Conservation (phyloP, 1,139 yeast genomes). For the Candida sp. region DNA sequence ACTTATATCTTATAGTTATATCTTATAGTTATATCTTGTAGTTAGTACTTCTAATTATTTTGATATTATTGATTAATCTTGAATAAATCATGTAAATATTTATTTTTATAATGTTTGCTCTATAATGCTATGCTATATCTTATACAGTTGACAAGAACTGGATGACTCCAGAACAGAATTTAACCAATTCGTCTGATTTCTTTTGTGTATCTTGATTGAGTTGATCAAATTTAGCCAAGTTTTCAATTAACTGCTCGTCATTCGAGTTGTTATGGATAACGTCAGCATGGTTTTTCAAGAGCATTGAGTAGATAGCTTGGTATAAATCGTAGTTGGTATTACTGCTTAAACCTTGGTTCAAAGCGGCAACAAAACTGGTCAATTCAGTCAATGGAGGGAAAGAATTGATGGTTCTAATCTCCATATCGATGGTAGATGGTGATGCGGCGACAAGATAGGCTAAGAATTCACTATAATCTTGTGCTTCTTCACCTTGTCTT, state of each 20-base stretch:
- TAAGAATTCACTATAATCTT: constrained; percentile 51
- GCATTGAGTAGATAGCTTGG: constrained; percentile 76
- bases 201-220: constrained; percentile 39
- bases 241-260: constrained; percentile 33
- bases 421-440: constrained; percentile 81
- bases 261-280: constrained; percentile 51
- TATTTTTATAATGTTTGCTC: too few relatives aligned
- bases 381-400: constrained; percentile 66
- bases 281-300: constrained; percentile 81
- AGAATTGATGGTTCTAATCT: constrained; percentile 74
- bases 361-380: constrained; percentile 59
- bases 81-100: too few relatives aligned
- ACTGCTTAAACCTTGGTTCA: constrained; percentile 54
- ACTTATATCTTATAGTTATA: too few relatives aligned
- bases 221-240: constrained; percentile 31
- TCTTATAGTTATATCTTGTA: too few relatives aligned
- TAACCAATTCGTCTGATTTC: constrained; percentile 64
- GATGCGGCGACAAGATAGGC: constrained; percentile 56
- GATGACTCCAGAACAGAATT: constrained; percentile 83
- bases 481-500: constrained; percentile 41
- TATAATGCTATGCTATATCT: background rate
- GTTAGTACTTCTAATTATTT: too few relatives aligned
- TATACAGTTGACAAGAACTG: constrained; percentile 50
- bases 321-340: constrained; percentile 66
- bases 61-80: too few relatives aligned